Conservation (phyloP, 768 basidiomycete genomes). For the Panaeolus cyanescens region DNA sequence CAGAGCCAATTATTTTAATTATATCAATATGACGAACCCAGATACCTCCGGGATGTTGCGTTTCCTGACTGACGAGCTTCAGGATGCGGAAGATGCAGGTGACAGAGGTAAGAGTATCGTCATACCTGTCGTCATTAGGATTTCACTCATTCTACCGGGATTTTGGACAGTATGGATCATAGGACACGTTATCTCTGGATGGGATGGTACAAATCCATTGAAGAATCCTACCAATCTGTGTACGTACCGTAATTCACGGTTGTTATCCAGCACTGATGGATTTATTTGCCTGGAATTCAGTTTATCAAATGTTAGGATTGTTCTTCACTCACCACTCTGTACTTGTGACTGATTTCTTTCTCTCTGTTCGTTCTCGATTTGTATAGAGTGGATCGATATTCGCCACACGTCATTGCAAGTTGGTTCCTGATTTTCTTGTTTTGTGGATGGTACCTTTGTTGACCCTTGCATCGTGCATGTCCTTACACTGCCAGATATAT, state of each 20-base stretch:
- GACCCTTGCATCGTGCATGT: slow-evolving; percentile 10
- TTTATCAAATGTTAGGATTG: slow-evolving; percentile 41
- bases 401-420: slow-evolving; percentile 79
- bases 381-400: slow-evolving; percentile 70
- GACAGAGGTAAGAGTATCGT: slow-evolving; percentile 55
- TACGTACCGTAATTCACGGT: slow-evolving; percentile 31
- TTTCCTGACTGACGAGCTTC: slow-evolving; percentile 77
- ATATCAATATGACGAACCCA: slow-evolving; percentile 69
- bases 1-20: slow-evolving; percentile 75
- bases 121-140: slow-evolving; percentile 11
- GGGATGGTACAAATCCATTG: slow-evolving; percentile 73
- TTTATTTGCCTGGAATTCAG: slow-evolving; percentile 18
- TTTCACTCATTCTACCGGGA: background rate
- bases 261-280: background rate
- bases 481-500: slow-evolving; percentile 55
- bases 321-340: background rate
- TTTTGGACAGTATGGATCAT: slow-evolving; percentile 26
- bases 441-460: background rate
- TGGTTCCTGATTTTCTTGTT: slow-evolving; percentile 26
- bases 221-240: slow-evolving; percentile 70
- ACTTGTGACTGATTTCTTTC: background rate
- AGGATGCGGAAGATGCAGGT: slow-evolving; percentile 75
- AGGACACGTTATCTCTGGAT: slow-evolving; percentile 56
- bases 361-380: background rate
- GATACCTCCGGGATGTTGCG: slow-evolving; percentile 78